Base-by-base conservation (phyloP, 2,329 filamentous ascomycete species). In the Cordyceps cateniannulata region DNA sequence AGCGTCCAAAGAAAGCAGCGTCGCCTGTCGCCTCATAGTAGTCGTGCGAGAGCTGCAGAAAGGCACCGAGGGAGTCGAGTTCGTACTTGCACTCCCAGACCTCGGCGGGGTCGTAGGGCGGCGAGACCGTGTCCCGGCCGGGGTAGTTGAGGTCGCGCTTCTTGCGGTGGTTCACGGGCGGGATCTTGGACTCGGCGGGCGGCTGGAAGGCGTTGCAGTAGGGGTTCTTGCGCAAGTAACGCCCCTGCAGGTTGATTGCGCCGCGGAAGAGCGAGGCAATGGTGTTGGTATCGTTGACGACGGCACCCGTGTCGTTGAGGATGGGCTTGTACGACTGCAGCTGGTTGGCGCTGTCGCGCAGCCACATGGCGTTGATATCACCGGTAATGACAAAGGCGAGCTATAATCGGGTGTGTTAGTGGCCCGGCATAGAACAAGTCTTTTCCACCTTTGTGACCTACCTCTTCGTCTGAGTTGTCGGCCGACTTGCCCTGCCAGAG, bases 11-110 rank as follows among this genome's bases (percentile, higher is more conserved):
- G 63, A 91, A 91, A 59, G 81, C 82, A 1, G 79, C 83, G 42
- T 93, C 93, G 0, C 81, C 80, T 0, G 91, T 96, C 63, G 84
- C 81, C 24, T 84, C 79, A 75, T 90, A 84, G 77, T 96, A 97
- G 69, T 95, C 85, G 64, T 90, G 89, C 1, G 85, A 87, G 5
- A 98, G 80, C 47, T 90, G 85, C 8, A 98, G 80, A 73, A 97
- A 97, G 32, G 91, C 87, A 0, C 93, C 91, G 1, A 97, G 81
- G 12, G 90, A 93, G 76, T 97, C 93, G 50, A 97, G 85, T 75
- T 97, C 93, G 73, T 95, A 97, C 74, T 97, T 97, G 82, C 93
- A 97, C 73, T 97, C 93, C 70, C 95, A 97, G 0, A 96, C 92
- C 42, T 86, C 80, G 2, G 79, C 79, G 1, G 81, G 80, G 67